Evolutionary conservation across 768 basidiomycete species (phyloP), one percentile per base, ranked within the genome.

Genomic region (Phaeotremella skinneri): DNA sequence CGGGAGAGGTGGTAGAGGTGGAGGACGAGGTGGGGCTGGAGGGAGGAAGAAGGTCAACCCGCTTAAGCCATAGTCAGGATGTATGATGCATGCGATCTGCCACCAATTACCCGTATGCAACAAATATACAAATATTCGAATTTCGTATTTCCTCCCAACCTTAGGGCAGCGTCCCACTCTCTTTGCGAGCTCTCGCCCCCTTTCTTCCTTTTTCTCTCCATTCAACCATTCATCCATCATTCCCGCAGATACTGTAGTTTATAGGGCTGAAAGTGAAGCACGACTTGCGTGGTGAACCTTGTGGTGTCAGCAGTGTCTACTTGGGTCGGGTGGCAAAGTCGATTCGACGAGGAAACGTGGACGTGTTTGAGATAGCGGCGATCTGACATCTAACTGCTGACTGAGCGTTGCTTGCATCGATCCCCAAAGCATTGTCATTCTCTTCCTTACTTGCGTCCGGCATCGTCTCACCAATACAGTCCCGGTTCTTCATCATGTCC

Each of bases 11-110:
- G 73, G 79, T 16, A 52, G 74, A 21, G 78, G 84, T 13, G 80
- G 81, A n/a, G 76, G 74, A 64, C 31, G 70, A 64, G 41, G 55
- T 78, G 79, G 85, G 9, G 83, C 84, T 14, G 86, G 82, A 74
- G 43, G 7, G 6, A 45, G 43, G 43, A 89, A 84, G 77, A 90
- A 89, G 75, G 81, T 83, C 20, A 88, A 93, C 72, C 91, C 90
- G 7, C 77, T 93, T 61, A 89, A 86, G 73, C 43, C 43, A 13
- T 45, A 45, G 20, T 45, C n/a, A n/a, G n/a, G n/a, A n/a, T n/a
- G n/a, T n/a, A n/a, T n/a, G n/a, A n/a, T n/a, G n/a, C n/a, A n/a
- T n/a, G n/a, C n/a, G n/a, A n/a, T n/a, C n/a, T n/a, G n/a, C n/a
- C n/a, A n/a, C n/a, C n/a, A n/a, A n/a, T n/a, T n/a, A n/a, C n/a